These are phyloP conservation scores for Fusarium nodosum DNA, from an alignment of 2,329 filamentous ascomycete species.

Conservation along the genomic window DNA sequence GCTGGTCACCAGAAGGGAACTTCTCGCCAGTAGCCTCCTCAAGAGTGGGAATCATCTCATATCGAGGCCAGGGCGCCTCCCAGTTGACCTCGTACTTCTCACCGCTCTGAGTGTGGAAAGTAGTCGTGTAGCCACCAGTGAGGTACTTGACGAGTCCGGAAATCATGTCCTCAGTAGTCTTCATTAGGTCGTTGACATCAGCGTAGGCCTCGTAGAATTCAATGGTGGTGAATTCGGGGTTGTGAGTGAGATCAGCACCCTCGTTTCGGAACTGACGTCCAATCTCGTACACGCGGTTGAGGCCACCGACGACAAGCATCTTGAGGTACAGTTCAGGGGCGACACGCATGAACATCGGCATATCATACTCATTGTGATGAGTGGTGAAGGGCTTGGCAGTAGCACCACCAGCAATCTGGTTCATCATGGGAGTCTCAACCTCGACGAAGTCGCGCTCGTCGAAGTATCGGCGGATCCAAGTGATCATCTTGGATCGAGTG, in stretches of 20 bases:
- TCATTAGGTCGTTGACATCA: slow-evolving; percentile 85
- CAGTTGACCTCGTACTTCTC: slow-evolving; percentile 95
- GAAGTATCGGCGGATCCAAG: slow-evolving; percentile 90
- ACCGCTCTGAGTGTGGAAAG: slow-evolving; percentile 87
- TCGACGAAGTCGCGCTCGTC: slow-evolving; percentile 90
- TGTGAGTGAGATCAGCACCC: slow-evolving; percentile 81
- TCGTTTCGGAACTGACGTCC: slow-evolving; percentile 97
- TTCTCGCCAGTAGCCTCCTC: slow-evolving; percentile 92
- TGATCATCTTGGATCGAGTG: slow-evolving; percentile 87
- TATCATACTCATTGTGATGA: slow-evolving; percentile 94
- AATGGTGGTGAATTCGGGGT: slow-evolving; percentile 95
- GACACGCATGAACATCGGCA: slow-evolving; percentile 94
- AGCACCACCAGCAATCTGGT: slow-evolving; percentile 93
- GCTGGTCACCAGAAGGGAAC: slow-evolving; percentile 89
- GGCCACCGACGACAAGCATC: slow-evolving; percentile 92
- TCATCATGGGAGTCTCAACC: slow-evolving; percentile 98
- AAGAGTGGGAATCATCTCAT: slow-evolving; percentile 90
- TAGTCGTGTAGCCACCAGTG: slow-evolving; percentile 86
- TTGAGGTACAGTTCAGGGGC: slow-evolving; percentile 97
- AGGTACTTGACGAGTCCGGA: slow-evolving; percentile 89
- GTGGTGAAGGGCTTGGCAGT: slow-evolving; percentile 95
- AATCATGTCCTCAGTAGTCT: slow-evolving; percentile 92
- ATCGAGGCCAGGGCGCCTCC: slow-evolving; percentile 91
- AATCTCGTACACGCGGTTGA: slow-evolving; percentile 95
- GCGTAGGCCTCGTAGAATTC: slow-evolving; percentile 98